Conservation (phyloP, 176 grass and related monocot species). For the Ensete glaucum region DNA sequence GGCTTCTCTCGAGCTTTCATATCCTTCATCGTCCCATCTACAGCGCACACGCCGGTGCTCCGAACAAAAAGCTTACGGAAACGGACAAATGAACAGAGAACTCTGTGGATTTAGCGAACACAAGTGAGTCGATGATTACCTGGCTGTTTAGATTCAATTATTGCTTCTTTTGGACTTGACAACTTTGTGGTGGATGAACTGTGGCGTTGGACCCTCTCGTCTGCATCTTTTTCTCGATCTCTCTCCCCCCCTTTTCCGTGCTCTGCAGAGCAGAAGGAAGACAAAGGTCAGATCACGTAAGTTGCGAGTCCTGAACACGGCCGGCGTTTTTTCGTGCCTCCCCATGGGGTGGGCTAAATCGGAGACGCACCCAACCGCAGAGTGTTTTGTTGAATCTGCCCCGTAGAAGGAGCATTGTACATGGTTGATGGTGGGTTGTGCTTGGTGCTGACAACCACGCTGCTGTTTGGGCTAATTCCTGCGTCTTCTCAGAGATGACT, state of each 20-base stretch:
- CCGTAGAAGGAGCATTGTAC: not conserved
- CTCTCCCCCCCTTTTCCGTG: no score
- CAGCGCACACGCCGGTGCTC: no score
- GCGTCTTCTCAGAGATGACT: not conserved
- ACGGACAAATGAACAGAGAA: not conserved
- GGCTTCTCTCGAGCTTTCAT: not conserved
- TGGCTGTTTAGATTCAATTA: not conserved
- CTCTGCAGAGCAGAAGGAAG: no score
- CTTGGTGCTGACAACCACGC: not conserved
- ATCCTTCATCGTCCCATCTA: not conserved
- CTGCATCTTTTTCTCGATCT: not conserved
- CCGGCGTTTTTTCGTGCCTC: no score
- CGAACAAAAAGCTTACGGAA: not conserved
- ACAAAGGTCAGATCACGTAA: no score
- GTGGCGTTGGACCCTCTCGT: not conserved
- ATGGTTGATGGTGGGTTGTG: not conserved
- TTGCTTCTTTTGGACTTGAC: not conserved
- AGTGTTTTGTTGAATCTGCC: not conserved
- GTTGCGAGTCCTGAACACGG: no score
- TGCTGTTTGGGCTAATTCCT: not conserved
- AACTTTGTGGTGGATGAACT: not conserved
- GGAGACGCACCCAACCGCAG: not conserved
- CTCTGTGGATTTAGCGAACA: not conserved
- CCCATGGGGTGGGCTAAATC: not conserved
- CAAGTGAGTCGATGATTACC: not conserved